Percentiles rank a stretch among this genome's conserved stretches.
phyloP scores from a whole-genome alignment of 73 alveolate species.

The Urostyla sp. region DNA sequence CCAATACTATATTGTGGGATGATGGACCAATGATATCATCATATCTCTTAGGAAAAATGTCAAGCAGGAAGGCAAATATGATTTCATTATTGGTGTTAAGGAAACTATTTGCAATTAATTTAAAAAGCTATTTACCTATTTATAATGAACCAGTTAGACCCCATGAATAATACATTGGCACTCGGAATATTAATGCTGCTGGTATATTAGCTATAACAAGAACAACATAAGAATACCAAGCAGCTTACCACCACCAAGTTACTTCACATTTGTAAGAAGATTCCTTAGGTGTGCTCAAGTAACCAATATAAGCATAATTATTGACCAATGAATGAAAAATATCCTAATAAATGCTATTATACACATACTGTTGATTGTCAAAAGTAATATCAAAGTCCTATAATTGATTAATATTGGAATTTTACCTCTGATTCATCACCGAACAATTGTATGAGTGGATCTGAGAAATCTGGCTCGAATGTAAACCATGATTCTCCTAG shows the following conservation, averaged over 20 bases:
- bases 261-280: conserved; percentile 21
- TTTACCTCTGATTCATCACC: conserved; percentile 40
- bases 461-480: conserved; percentile 25
- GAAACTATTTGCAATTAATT: too few relatives aligned
- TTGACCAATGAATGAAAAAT: conserved; percentile 10
- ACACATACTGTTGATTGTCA: conserved; percentile 4
- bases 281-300: conserved; percentile 39
- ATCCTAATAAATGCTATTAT: conserved; percentile 12
- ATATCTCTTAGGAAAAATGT: conserved; percentile 27
- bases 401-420: neutral
- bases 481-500: conserved; percentile 25
- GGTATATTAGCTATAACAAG: conserved; percentile 25
- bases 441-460: conserved; percentile 11
- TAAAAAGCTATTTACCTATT: too few relatives aligned
- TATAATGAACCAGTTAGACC: conserved; percentile 27
- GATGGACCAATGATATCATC: conserved; percentile 23
- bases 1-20: conserved; percentile 24
- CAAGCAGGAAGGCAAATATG: conserved; percentile 38
- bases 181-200: conserved; percentile 31
- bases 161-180: conserved; percentile 45
- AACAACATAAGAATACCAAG: conserved; percentile 16
- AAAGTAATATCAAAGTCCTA: conserved; percentile 26
- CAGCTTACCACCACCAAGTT: conserved; percentile 20
- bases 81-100: conserved; percentile 44
- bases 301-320: conserved; percentile 40